Conservation (phyloP, 805 yeast genomes). For the Teunomyces barrocoloradensis region DNA sequence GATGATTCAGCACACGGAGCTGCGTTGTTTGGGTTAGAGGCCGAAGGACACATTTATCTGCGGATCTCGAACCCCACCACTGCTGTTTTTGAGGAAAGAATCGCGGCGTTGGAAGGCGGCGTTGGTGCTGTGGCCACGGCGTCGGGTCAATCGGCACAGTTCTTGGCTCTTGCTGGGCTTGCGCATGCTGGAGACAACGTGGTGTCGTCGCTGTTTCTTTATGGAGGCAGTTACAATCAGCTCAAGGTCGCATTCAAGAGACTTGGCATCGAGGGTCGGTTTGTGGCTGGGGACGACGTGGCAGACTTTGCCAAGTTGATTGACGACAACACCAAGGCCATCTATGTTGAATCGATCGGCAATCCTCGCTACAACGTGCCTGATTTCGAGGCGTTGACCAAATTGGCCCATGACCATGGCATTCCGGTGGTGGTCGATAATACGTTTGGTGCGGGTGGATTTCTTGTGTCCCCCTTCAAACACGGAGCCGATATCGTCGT, state of each 20-base stretch:
- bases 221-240: slow-evolving; percentile 97
- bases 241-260: slow-evolving; percentile 90
- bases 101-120: slow-evolving; percentile 92
- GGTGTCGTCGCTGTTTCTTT: slow-evolving; percentile 78
- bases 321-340: slow-evolving; percentile 85
- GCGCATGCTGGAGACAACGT: slow-evolving; percentile 90
- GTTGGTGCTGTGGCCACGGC: slow-evolving; percentile 84
- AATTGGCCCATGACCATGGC: slow-evolving; percentile 81
- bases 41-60: slow-evolving; percentile 83
- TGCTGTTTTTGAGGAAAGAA: slow-evolving; percentile 85
- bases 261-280: slow-evolving; percentile 80
- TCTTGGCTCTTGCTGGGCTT: slow-evolving; percentile 75
- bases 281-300: slow-evolving; percentile 78
- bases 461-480: slow-evolving; percentile 75
- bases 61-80: slow-evolving; percentile 92
- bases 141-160: slow-evolving; percentile 98
- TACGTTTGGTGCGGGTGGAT: slow-evolving; percentile 98
- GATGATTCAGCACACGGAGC: slow-evolving; percentile 91
- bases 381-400: slow-evolving; percentile 75
- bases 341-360: slow-evolving; percentile 87
- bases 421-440: slow-evolving; percentile 91
- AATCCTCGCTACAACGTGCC: slow-evolving; percentile 93
- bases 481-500: slow-evolving; percentile 90
- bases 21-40: slow-evolving; percentile 78
- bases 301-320: slow-evolving; percentile 70